Percentiles rank a stretch among this genome's conserved stretches.
phyloP scores from a whole-genome alignment of 805 yeast genomes.

The Hanseniaspora vineae region DNA sequence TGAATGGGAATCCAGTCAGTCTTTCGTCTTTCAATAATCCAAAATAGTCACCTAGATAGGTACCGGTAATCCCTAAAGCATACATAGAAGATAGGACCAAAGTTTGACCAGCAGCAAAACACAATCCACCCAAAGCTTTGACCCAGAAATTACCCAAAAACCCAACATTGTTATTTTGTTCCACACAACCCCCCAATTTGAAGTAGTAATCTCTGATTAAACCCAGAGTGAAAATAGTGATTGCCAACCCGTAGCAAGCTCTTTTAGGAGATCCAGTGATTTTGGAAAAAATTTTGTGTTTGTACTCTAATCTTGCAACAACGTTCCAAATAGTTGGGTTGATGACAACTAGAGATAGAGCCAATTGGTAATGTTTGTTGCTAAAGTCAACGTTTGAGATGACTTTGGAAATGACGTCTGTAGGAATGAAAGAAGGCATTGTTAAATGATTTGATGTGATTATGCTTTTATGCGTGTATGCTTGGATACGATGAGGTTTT shows the following conservation, averaged over 20 bases:
- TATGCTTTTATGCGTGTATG: not conserved
- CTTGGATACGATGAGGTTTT: not conserved
- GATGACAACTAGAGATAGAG: constrained; percentile 63
- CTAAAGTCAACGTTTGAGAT: constrained; percentile 10
- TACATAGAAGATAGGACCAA: constrained; percentile 82
- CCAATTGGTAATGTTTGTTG: constrained; percentile 22
- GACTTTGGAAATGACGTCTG: constrained; percentile 3
- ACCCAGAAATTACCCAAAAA: constrained; percentile 23
- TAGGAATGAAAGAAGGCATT: not conserved
- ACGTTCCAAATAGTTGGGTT: constrained; percentile 95
- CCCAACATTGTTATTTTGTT: constrained; percentile 46
- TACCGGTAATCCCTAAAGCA: constrained; percentile 88
- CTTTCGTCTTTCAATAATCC: constrained; percentile 87
- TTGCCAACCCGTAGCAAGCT: constrained; percentile 81
- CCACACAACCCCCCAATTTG: constrained; percentile 57
- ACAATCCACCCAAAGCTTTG: constrained; percentile 37
- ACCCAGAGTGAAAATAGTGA: constrained; percentile 76
- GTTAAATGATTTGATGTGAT: too few relatives aligned
- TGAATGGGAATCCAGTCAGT: constrained; percentile 90
- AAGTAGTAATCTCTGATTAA: constrained; percentile 65
- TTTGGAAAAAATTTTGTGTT: constrained; percentile 63
- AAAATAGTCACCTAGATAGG: constrained; percentile 93
- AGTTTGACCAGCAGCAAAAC: constrained; percentile 60
- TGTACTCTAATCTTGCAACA: constrained; percentile 79
- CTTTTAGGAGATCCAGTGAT: constrained; percentile 49